Evolutionary conservation across 2,329 filamentous ascomycete species (phyloP).

Genomic region (Diaporthe eres): DNA sequence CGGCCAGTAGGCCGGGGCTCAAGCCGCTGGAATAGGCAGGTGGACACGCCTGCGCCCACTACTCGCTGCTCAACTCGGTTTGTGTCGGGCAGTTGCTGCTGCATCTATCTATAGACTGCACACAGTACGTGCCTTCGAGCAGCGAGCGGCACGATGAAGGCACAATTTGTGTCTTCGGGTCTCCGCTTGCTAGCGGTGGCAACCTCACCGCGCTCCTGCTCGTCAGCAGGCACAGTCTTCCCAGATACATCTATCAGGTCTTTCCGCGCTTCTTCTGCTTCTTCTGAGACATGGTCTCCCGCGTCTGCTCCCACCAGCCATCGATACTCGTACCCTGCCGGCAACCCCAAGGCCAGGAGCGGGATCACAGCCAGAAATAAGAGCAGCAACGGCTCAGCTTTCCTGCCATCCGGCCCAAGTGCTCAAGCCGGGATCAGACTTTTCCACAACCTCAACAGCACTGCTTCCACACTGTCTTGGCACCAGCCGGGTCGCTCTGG

Average conservation of each 20-base stretch:
- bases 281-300: not conserved
- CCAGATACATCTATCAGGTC: not conserved
- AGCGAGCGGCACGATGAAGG: slow-evolving; percentile 21
- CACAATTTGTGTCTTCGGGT: slow-evolving; percentile 13
- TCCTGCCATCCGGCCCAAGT: not conserved
- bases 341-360: not conserved
- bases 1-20: not conserved
- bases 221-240: not conserved
- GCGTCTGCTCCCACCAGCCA: not conserved
- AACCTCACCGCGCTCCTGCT: not conserved
- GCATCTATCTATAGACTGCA: not conserved
- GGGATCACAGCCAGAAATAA: not conserved
- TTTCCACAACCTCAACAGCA: not conserved
- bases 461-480: slow-evolving; percentile 5
- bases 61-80: slow-evolving; percentile 6
- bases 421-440: slow-evolving; percentile 4
- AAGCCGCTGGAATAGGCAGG: slow-evolving; percentile 19
- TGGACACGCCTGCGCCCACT: not conserved
- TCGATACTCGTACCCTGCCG: not conserved
- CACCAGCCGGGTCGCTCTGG: not conserved
- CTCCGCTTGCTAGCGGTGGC: slow-evolving; percentile 21
- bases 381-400: not conserved
- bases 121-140: not conserved
- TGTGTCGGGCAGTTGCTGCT: slow-evolving; percentile 19
- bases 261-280: slow-evolving; percentile 1